Percentiles rank a stretch among this genome's conserved stretches.
Conservation (phyloP, 345 rosid species). For the Stellera chamaejasme region DNA sequence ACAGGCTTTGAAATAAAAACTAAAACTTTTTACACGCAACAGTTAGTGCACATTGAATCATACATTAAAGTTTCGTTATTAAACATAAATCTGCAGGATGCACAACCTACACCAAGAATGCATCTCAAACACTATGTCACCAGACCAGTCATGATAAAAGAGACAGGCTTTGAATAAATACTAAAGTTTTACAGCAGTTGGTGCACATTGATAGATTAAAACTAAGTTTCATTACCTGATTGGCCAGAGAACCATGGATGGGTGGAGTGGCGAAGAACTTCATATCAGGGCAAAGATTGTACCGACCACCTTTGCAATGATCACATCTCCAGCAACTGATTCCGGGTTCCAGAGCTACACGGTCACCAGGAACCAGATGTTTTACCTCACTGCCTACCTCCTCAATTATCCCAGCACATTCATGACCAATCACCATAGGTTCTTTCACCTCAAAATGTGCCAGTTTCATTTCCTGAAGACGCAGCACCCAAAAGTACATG, state of each 20-base stretch:
- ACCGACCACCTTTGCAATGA: conserved; percentile 68
- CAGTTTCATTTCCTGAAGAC: conserved; percentile 54
- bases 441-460: conserved; percentile 79
- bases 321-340: conserved; percentile 75
- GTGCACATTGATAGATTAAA: background rate
- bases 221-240: conserved; percentile 35
- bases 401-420: conserved; percentile 87
- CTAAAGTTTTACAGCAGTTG: no score
- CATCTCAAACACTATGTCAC: no score
- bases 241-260: conserved; percentile 80
- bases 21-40: background rate
- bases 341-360: conserved; percentile 89
- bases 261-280: conserved; percentile 95
- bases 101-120: conserved; percentile 39
- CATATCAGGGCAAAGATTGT: conserved; percentile 89
- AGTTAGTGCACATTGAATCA: background rate
- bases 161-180: no score
- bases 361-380: conserved; percentile 55
- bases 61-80: conserved; percentile 16
- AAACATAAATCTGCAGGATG: conserved; percentile 90
- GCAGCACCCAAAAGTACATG: background rate
- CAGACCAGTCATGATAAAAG: no score
- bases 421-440: conserved; percentile 97
- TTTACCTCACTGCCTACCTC: conserved; percentile 77
- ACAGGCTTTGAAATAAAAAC: no score